Evolutionary conservation across 2,329 filamentous ascomycete genomes (phyloP).

Genomic region (Aureobasidium pullulans): DNA sequence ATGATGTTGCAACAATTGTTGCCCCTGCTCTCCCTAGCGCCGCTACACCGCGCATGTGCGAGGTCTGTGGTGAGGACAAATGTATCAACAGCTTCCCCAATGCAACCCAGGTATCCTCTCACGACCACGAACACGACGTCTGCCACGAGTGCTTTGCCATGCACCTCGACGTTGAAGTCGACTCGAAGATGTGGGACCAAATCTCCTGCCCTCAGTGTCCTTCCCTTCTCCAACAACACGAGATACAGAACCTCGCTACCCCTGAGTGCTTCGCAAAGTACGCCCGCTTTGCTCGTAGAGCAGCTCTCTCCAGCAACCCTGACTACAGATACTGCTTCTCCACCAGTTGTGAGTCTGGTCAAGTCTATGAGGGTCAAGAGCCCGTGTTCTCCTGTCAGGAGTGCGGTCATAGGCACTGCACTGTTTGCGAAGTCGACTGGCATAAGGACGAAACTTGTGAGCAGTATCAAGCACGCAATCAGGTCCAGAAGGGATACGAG

Average conservation of each 20-base stretch:
- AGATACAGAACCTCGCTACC: not conserved
- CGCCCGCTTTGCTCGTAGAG: not conserved
- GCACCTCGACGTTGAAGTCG: not conserved
- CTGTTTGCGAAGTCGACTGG: no score
- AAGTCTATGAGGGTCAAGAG: no score
- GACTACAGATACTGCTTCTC: not conserved
- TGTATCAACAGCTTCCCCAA: not conserved
- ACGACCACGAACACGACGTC: not conserved
- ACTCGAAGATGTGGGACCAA: not conserved
- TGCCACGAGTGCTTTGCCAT: not conserved
- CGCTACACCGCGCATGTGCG: not conserved
- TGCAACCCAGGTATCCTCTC: not conserved
- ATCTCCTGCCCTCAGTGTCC: not conserved
- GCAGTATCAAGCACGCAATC: no score
- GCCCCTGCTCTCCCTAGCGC: not conserved
- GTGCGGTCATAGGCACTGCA: no score
- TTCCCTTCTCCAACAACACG: not conserved
- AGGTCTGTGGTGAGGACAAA: not conserved
- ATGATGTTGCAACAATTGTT: not conserved
- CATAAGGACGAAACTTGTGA: no score
- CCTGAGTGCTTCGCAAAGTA: not conserved
- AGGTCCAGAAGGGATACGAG: no score
- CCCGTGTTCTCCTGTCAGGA: no score
- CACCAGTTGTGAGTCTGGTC: no score
- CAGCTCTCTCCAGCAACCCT: not conserved